Evolutionary conservation across 139 green algal genomes (phyloP).

Genomic region (Asterochloris erici): DNA sequence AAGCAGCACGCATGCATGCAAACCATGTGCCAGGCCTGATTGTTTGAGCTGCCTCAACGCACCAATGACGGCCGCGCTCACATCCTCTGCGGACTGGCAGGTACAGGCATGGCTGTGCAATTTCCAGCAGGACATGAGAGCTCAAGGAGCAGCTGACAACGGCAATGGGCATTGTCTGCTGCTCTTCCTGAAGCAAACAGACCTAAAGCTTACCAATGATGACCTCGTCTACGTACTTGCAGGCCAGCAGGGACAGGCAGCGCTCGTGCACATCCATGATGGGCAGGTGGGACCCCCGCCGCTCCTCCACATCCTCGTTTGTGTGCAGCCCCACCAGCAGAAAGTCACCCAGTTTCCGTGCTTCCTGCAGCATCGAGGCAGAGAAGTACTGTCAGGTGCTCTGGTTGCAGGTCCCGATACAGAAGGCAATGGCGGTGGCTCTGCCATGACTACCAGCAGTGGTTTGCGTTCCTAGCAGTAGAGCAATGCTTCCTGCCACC

Average conservation of each 20-base stretch:
- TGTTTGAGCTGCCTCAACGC: too few species aligned
- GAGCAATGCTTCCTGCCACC: neutral
- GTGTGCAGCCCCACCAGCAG: constrained; percentile 95
- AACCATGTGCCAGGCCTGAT: too few species aligned
- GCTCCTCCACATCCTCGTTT: constrained; percentile 84
- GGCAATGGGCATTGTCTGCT: too few species aligned
- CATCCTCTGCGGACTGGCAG: too few species aligned
- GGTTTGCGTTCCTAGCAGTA: neutral
- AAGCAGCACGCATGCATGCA: too few species aligned
- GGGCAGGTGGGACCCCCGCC: constrained; percentile 82
- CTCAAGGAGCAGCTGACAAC: too few species aligned
- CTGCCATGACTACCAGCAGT: neutral
- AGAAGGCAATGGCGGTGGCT: neutral
- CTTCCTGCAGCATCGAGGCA: constrained; percentile 33
- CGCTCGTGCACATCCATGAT: constrained; percentile 99
- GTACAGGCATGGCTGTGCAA: too few species aligned
- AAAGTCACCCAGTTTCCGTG: constrained; percentile 87
- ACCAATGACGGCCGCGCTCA: too few species aligned
- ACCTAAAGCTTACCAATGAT: constrained; percentile 63
- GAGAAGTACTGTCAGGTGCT: neutral
- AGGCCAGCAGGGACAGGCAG: constrained; percentile 90
- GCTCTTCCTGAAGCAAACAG: too few species aligned
- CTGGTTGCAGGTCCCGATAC: too few species aligned
- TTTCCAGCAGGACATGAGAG: too few species aligned
- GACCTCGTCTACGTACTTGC: constrained; percentile 96